These are phyloP conservation scores for Rhypophila decipiens DNA, from an alignment of 495 filamentous ascomycete species.

Conservation along the genomic window DNA sequence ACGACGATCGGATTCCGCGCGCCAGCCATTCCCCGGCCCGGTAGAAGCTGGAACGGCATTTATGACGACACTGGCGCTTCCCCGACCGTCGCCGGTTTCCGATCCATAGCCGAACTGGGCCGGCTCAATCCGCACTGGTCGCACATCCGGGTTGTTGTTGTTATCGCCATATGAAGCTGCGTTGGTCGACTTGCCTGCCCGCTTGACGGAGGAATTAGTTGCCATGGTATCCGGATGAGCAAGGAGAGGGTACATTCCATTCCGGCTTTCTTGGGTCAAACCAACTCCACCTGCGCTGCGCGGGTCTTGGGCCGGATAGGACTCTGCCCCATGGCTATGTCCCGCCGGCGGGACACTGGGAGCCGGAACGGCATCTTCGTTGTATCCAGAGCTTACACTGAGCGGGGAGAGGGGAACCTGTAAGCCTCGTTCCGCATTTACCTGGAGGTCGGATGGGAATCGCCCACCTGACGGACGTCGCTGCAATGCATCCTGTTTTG, in stretches of 20 bases:
- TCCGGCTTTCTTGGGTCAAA: no score
- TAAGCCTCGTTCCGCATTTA: slow-evolving; percentile 64
- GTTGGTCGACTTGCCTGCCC: background rate
- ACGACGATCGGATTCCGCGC: background rate
- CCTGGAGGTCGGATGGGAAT: slow-evolving; percentile 80
- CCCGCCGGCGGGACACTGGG: slow-evolving; percentile 46
- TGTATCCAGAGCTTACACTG: slow-evolving; percentile 65
- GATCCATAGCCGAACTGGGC: no score
- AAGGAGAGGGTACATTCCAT: background rate
- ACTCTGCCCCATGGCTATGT: slow-evolving; percentile 27
- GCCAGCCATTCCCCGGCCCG: background rate
- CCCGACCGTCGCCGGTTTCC: no score
- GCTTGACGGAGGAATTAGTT: no score
- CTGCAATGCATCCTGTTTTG: slow-evolving; percentile 39
- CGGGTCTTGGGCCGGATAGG: no score
- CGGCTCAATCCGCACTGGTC: no score
- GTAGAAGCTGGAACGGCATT: background rate
- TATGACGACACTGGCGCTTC: no score
- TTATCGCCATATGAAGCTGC: no score
- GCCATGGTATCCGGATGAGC: background rate
- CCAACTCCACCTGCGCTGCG: no score
- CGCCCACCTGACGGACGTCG: slow-evolving; percentile 77
- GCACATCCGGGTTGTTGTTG: no score
- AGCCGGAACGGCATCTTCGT: slow-evolving; percentile 43
- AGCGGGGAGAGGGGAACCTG: slow-evolving; percentile 68